Evolutionary conservation across 768 basidiomycete genomes (phyloP).

Genomic region (Kwoniella dendrophila): DNA sequence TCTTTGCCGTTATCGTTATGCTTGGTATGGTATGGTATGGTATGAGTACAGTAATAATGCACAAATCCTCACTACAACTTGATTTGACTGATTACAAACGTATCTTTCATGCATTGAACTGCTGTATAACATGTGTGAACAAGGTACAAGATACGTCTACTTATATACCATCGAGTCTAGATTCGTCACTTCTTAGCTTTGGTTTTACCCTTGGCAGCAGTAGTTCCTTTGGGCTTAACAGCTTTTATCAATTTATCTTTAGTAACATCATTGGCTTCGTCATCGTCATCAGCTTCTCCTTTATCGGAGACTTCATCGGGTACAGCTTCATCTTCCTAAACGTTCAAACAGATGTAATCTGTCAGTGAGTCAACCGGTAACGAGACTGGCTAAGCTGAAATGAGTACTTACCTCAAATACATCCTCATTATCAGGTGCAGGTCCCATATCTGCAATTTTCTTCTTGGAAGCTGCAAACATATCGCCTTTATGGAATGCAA

Average conservation of each 20-base stretch:
- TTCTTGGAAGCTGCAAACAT: conserved; percentile 76
- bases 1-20: no score
- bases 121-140: no score
- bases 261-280: conserved; percentile 62
- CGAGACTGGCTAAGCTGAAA: background rate
- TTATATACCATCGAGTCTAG: background rate
- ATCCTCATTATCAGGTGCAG: conserved; percentile 88
- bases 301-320: conserved; percentile 62
- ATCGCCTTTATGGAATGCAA: conserved; percentile 86
- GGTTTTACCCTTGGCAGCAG: conserved; percentile 51
- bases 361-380: conserved; percentile 11
- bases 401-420: conserved; percentile 70
- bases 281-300: conserved; percentile 59
- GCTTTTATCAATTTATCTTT: conserved; percentile 68
- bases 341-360: background rate
- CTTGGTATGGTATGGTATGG: no score
- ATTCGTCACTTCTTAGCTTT: conserved; percentile 24
- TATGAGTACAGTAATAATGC: no score
- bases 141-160: no score
- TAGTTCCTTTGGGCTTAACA: conserved; percentile 52
- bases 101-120: background rate
- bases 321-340: conserved; percentile 54
- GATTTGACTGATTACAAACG: no score
- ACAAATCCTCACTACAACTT: background rate
- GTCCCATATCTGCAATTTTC: conserved; percentile 68